Evolutionary conservation across 257 asterid genomes (phyloP).

Genomic region (Rhazya stricta): DNA sequence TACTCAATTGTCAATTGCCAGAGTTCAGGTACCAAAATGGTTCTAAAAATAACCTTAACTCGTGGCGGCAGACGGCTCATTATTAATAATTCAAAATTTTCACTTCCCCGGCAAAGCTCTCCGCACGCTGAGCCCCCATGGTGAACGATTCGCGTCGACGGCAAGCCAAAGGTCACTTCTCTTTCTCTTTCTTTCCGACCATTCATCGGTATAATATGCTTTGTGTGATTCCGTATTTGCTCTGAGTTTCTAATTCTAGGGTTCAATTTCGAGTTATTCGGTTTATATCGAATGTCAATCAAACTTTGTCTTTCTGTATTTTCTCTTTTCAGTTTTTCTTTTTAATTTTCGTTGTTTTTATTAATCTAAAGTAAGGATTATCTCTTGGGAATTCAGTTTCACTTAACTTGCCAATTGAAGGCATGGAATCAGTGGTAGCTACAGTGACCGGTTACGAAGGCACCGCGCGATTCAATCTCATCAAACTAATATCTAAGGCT

Average conservation of each 20-base stretch:
- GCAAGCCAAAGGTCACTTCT: slow-evolving; percentile 29
- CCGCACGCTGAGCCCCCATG: slow-evolving; percentile 25
- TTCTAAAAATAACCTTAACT: no score
- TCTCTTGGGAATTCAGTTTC: background rate
- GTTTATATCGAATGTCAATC: background rate
- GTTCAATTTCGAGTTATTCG: background rate
- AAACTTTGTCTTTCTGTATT: background rate
- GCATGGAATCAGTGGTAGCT: slow-evolving; percentile 66
- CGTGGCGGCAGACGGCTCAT: background rate
- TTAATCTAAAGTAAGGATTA: no score
- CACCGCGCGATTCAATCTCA: slow-evolving; percentile 34
- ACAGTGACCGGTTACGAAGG: slow-evolving; percentile 43
- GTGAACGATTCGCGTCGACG: slow-evolving; percentile 26
- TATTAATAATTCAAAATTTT: slow-evolving; percentile 34
- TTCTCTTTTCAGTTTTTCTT: background rate
- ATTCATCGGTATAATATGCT: background rate
- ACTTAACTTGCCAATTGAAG: slow-evolving; percentile 27
- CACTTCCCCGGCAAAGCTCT: slow-evolving; percentile 43
- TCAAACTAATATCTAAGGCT: slow-evolving; percentile 31
- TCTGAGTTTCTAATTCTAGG: background rate
- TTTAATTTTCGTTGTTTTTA: slow-evolving; percentile 6
- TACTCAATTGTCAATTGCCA: no score
- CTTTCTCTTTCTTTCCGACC: background rate
- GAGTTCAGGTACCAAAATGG: no score
- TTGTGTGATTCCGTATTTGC: background rate